Conservation (phyloP, 2,329 filamentous ascomycete genomes). For the Alternaria angustiovoidea region DNA sequence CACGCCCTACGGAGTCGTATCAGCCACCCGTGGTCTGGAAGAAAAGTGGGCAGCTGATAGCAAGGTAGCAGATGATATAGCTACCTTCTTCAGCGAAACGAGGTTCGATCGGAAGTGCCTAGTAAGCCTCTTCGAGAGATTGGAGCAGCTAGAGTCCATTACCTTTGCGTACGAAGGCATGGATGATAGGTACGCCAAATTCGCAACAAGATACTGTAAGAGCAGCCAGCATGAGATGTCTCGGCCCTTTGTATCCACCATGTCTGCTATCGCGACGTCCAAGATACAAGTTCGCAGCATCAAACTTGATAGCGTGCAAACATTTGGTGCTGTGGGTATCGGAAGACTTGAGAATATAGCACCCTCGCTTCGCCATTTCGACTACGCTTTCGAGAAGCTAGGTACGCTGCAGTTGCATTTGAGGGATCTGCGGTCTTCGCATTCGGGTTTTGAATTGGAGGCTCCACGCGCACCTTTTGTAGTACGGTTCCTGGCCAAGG, state of each 20-base stretch:
- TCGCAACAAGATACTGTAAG: conserved; percentile 30
- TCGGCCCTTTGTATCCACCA: conserved; percentile 36
- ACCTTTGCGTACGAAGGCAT: conserved; percentile 28
- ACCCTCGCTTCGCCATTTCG: conserved; percentile 21
- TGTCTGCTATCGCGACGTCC: conserved; percentile 28
- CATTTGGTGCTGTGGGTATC: conserved; percentile 30
- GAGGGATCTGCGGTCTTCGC: conserved; percentile 37
- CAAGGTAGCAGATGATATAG: conserved; percentile 16
- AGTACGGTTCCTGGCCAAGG: conserved; percentile 39
- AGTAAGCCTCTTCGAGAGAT: conserved; percentile 22
- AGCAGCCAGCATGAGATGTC: conserved; percentile 39
- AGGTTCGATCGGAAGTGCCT: conserved; percentile 34
- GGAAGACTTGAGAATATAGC: conserved; percentile 31
- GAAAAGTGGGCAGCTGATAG: conserved; percentile 6
- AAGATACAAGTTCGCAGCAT: conserved; percentile 21
- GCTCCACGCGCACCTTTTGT: conserved; percentile 31
- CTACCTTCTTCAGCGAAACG: conserved; percentile 38
- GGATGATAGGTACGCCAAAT: conserved; percentile 21
- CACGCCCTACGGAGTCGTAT: neutral
- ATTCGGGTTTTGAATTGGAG: conserved; percentile 35
- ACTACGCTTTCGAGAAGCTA: conserved; percentile 24
- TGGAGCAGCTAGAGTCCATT: conserved; percentile 12
- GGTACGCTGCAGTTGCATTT: conserved; percentile 31
- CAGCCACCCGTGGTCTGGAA: conserved; percentile 5
- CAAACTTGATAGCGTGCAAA: neutral